phyloP scores from a whole-genome alignment of 805 yeast species.

The Starmera amethionina region DNA sequence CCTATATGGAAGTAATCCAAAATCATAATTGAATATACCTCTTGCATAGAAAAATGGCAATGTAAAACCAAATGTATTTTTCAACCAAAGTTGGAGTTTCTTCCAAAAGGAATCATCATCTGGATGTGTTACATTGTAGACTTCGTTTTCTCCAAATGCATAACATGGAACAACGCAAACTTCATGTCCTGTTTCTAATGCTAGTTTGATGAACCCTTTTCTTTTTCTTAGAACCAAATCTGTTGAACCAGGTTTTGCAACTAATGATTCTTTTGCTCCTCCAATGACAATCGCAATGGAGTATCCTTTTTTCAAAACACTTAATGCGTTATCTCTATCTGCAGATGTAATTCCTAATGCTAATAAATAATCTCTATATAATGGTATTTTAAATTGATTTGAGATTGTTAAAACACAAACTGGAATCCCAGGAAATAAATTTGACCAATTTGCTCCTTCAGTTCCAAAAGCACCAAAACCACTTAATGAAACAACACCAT shows the following conservation, averaged over 20 bases:
- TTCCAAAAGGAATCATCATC: conserved; percentile 35
- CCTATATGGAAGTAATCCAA: conserved; percentile 83
- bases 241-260: conserved; percentile 48
- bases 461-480: conserved; percentile 79
- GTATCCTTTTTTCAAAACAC: conserved; percentile 51
- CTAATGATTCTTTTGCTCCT: conserved; percentile 85
- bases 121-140: conserved; percentile 42
- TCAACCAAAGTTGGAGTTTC: conserved; percentile 62
- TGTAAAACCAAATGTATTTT: conserved; percentile 68
- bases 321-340: conserved; percentile 57
- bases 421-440: conserved; percentile 75
- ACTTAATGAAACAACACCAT: conserved; percentile 91
- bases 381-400: conserved; percentile 76
- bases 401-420: conserved; percentile 70
- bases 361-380: conserved; percentile 77
- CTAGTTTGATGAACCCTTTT: conserved; percentile 83
- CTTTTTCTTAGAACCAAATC: conserved; percentile 68
- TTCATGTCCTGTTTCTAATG: conserved; percentile 62
- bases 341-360: conserved; percentile 82
- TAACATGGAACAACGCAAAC: conserved; percentile 77
- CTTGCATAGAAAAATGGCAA: conserved; percentile 87
- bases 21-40: conserved; percentile 86
- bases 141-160: conserved; percentile 81
- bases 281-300: conserved; percentile 90
- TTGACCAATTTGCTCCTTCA: conserved; percentile 64